These are phyloP conservation scores for Solanum peruvianum DNA, from an alignment of 257 asterid genomes.

Conservation along the genomic window DNA sequence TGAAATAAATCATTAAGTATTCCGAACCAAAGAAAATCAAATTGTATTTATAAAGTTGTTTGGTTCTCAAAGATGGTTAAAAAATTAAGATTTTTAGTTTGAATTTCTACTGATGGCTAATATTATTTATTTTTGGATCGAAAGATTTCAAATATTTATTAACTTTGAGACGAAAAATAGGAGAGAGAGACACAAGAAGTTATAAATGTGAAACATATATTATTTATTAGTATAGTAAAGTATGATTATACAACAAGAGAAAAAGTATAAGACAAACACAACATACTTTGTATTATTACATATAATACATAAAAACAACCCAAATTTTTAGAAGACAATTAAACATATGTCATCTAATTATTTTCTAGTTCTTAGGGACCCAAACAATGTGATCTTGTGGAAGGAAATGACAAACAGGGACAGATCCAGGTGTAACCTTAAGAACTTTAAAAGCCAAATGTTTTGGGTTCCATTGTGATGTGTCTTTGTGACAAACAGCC, in stretches of 20 bases:
- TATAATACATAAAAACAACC: neutral
- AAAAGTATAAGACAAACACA: neutral
- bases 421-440: conserved; percentile 77
- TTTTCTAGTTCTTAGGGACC: conserved; percentile 29
- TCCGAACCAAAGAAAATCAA: neutral
- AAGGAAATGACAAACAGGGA: conserved; percentile 85
- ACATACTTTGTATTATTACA: neutral
- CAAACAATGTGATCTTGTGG: conserved; percentile 87
- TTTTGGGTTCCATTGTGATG: conserved; percentile 83
- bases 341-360: neutral
- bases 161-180: neutral
- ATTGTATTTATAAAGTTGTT: too few relatives aligned
- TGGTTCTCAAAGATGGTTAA: too few relatives aligned
- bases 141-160: neutral
- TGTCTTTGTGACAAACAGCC: conserved; percentile 71
- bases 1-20: neutral
- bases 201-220: neutral
- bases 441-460: conserved; percentile 89
- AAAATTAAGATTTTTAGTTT: too few relatives aligned
- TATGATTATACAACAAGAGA: neutral
- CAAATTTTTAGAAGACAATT: neutral
- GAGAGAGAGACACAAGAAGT: neutral
- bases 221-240: neutral
- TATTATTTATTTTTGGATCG: too few relatives aligned
- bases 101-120: too few relatives aligned